Evolutionary conservation across 208 protist genomes (phyloP), one percentile per base, ranked within the genome.

Genomic region (Herpetomonas tarakana): DNA sequence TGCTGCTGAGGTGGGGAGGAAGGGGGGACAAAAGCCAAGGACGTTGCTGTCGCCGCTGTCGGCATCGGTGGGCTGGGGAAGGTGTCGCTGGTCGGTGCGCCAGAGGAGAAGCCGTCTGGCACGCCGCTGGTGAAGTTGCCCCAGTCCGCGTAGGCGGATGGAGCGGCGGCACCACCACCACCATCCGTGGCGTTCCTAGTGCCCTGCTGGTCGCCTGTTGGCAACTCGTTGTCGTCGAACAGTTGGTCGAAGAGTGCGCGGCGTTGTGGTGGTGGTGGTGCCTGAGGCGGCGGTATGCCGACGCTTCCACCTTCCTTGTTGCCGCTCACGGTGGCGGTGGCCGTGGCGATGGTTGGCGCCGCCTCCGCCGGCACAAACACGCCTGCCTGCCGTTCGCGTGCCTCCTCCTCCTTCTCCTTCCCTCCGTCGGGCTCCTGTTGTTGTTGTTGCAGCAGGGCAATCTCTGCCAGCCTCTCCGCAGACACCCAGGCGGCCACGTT

Each of bases 71-170:
- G 3, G 38, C 25, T 30, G 24, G 16, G 41, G 39, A 21, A 25
- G 30, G 45, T 56, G 52, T 38, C 14, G 22, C 25, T 55, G 39
- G 49, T 55, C 27, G 24, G 11, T 19, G 3, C 58, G 22, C 18
- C 50, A 2, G 28, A 2, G 52, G 27, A 19, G 28, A 12, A 78
- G n/a, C 58, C 76, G 18, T 61, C 61, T 18, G 76, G 76, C 2
- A 38, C 71, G 18, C 76, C 76, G 30, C 71, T 78, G 16, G 71
- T 76, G 45, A 83, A 83, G 27, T 57, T 41, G 12, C 66, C 45
- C 59, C 55, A 71, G 6, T 39, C 29, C 1, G 49, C 41, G 18
- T 28, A 16, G 31, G 38, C 31, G 12, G 45, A 39, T 9, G 25
- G 18, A 14, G 31, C 25, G 30, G 55, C 52, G 24, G 55, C 24